Base-by-base conservation (phyloP, 2,329 filamentous ascomycete species). In the Stachybotrys chartarum region DNA sequence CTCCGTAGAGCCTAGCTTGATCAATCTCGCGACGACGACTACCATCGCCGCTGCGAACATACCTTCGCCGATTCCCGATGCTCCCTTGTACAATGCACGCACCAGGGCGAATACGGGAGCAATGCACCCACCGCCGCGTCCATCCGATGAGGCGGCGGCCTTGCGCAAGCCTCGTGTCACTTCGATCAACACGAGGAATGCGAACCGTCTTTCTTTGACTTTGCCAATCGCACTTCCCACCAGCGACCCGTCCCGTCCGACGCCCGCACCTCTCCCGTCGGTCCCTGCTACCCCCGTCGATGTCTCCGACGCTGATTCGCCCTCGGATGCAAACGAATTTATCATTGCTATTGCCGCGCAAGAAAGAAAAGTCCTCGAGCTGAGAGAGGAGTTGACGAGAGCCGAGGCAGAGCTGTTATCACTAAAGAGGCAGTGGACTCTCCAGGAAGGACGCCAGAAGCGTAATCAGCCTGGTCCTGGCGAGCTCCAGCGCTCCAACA, bases 261-360 rank as follows among this genome's bases (percentile, higher is more conserved):
- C 75, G 7, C 79, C 80, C 1, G 58, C 66, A 5, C 55, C 64
- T 10, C 58, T 66, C 16, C 56, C 65, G 60, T 78, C 78, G 0
- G 71, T 77, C 30, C 80, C 81, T 3, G 74, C 76, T 11, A 82
- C 82, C 1, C 79, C 82, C 2, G 63, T 72, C 47, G 76, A 82
- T 50, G 71, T 72, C 3, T 72, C 76, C 1, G 67, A 63, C 7
- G 55, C 75, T 31, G 64, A 70, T 46, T 76, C 76, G 1, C 79
- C 80, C 1, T 71, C 75, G 44, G 83, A 86, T 58, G 11, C 45
- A 8, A 81, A 80, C 64, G 79, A 86, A 52, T 89, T 97, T 64
- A 85, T 99, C 61, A 92, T 91, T 58, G 88, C 92, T 56, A 88
- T 99, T 64, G 94, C 94, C 49, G 86, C 90, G 14, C 92, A 97